These are phyloP conservation scores for Marchantia polymorpha DNA, from an alignment of 225 moss, liverwort and hornwort genomes.

Conservation along the genomic window DNA sequence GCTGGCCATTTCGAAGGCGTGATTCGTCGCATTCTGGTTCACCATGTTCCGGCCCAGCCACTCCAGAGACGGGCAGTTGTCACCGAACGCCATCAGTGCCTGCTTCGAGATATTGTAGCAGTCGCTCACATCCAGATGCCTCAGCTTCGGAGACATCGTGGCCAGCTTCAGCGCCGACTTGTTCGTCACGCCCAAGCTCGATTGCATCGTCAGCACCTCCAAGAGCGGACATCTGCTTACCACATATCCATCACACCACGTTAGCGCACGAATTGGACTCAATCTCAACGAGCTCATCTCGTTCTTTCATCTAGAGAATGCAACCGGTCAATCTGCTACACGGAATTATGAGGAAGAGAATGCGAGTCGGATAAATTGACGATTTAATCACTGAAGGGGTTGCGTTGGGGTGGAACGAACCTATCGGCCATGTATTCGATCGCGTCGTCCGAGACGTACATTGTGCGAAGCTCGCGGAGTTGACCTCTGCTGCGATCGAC, in stretches of 20 bases:
- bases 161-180: constrained; percentile 44
- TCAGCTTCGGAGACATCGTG: constrained; percentile 18
- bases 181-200: constrained; percentile 38
- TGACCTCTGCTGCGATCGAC: constrained; percentile 39
- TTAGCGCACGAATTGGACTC: background rate
- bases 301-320: background rate
- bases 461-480: constrained; percentile 41
- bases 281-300: background rate
- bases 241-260: background rate
- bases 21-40: constrained; percentile 11
- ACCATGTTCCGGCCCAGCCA: constrained; percentile 49
- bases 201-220: constrained; percentile 36
- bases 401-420: constrained; percentile 13
- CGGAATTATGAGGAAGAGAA: background rate
- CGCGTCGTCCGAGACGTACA: constrained; percentile 39
- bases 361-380: no score
- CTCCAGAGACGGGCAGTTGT: constrained; percentile 30
- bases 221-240: constrained; percentile 35
- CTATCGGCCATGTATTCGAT: constrained; percentile 43
- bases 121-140: constrained; percentile 47
- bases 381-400: no score
- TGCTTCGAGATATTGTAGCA: constrained; percentile 42
- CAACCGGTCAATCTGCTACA: background rate
- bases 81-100: constrained; percentile 40
- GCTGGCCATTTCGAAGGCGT: background rate